A percentile compares a stretch with the other conserved stretches of the same genome.
phyloP scores from a whole-genome alignment of 106 monocot genomes.

The Platanthera guangdongensis region DNA sequence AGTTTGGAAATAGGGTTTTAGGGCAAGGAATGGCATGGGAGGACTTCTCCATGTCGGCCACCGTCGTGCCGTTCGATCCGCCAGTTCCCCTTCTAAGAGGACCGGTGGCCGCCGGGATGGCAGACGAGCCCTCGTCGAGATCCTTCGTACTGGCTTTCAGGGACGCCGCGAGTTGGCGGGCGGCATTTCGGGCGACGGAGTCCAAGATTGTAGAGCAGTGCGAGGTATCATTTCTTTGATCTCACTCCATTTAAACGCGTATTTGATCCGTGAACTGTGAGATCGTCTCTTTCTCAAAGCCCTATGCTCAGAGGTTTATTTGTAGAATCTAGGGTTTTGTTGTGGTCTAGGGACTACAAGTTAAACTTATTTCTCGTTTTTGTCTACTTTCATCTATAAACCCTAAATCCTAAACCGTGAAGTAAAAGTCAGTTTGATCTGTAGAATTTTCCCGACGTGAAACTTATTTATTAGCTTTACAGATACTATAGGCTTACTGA shows the following conservation, averaged over 20 bases:
- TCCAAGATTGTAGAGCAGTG: slow-evolving; percentile 68
- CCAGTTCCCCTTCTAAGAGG: slow-evolving; percentile 62
- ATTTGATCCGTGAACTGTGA: neutral
- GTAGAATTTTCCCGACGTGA: neutral
- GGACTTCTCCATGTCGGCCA: slow-evolving; percentile 55
- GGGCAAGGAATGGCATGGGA: slow-evolving; percentile 2
- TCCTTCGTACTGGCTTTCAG: slow-evolving; percentile 73
- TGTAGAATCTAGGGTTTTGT: neutral
- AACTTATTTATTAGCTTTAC: neutral
- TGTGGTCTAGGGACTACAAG: neutral
- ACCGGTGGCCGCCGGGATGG: slow-evolving; percentile 32
- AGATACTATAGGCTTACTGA: neutral
- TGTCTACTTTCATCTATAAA: neutral
- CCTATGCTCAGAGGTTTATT: neutral
- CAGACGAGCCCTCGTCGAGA: slow-evolving; percentile 43
- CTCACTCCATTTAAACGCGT: neutral
- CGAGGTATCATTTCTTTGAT: slow-evolving; percentile 30
- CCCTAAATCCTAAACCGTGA: too few relatives aligned
- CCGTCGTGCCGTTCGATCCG: slow-evolving; percentile 61
- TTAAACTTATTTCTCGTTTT: neutral
- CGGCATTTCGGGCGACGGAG: slow-evolving; percentile 39
- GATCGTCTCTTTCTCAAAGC: neutral
- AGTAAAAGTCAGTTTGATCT: neutral
- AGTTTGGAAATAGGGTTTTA: neutral
- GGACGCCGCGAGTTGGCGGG: slow-evolving; percentile 43